Conservation (phyloP, 768 basidiomycete genomes). For the Multifurca ochricompacta region DNA sequence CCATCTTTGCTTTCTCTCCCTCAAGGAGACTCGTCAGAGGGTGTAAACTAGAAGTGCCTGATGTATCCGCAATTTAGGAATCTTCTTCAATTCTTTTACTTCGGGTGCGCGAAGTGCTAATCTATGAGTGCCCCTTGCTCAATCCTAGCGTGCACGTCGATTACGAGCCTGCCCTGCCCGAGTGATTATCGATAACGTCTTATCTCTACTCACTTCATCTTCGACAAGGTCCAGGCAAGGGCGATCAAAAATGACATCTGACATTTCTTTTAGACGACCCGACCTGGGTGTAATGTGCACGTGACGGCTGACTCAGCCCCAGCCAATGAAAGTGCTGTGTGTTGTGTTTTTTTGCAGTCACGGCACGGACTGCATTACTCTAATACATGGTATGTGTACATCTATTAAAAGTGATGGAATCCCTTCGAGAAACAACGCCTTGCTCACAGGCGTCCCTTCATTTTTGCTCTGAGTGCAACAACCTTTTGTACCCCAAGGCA, state of each 20-base stretch:
- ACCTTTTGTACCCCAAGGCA: slow-evolving; percentile 88
- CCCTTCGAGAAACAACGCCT: not conserved
- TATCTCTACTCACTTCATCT: slow-evolving; percentile 15
- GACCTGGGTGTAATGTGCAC: too few species aligned
- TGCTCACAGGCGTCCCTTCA: slow-evolving; percentile 66
- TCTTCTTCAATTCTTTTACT: slow-evolving; percentile 21
- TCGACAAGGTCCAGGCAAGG: slow-evolving; percentile 11
- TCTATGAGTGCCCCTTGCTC: too few species aligned
- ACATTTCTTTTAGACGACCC: too few species aligned
- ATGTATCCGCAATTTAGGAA: slow-evolving; percentile 15
- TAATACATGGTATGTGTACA: slow-evolving; percentile 4
- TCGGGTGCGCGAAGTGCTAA: slow-evolving; percentile 15
- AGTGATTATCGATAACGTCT: slow-evolving; percentile 20
- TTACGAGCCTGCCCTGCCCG: not conserved
- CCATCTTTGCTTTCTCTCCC: slow-evolving; percentile 19
- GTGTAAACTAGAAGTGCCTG: slow-evolving; percentile 19
- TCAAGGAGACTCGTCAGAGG: slow-evolving; percentile 21
- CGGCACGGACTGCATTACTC: not conserved
- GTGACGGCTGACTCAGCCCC: too few species aligned
- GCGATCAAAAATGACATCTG: slow-evolving; percentile 21
- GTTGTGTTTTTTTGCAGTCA: too few species aligned
- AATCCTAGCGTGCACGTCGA: slow-evolving; percentile 15
- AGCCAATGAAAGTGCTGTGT: too few species aligned
- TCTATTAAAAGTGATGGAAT: not conserved
- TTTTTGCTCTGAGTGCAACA: slow-evolving; percentile 94